Percentiles rank a stretch among this genome's conserved stretches.
phyloP scores from a whole-genome alignment of 116 monocot species.

The Papilionanthe hybrid region DNA sequence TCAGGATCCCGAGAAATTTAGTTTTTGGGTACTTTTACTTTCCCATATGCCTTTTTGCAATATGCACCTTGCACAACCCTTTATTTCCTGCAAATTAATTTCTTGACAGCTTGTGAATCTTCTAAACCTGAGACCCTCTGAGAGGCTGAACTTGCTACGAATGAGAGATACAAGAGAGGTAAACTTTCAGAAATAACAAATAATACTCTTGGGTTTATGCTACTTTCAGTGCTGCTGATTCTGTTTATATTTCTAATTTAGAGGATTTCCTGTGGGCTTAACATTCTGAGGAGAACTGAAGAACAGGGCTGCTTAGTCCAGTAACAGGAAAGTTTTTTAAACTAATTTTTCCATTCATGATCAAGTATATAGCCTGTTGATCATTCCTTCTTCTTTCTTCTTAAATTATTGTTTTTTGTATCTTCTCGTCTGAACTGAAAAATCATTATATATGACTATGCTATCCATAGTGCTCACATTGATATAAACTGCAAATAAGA shows the following conservation, averaged over 20 bases:
- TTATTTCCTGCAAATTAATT: neutral
- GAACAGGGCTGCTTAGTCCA: slow-evolving; percentile 53
- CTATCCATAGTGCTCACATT: too few species aligned
- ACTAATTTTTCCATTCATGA: neutral
- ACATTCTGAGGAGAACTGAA: slow-evolving; percentile 34
- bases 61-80: neutral
- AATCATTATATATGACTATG: too few species aligned
- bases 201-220: neutral
- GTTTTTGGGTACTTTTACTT: slow-evolving; percentile 71
- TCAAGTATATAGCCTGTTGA: neutral
- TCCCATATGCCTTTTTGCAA: neutral
- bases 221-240: neutral
- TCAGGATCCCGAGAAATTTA: slow-evolving; percentile 74
- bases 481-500: too few species aligned
- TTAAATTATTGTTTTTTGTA: too few species aligned
- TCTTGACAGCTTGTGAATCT: slow-evolving; percentile 62
- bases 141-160: slow-evolving; percentile 54
- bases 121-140: slow-evolving; percentile 51
- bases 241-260: slow-evolving; percentile 16
- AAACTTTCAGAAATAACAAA: neutral
- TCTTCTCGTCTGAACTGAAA: too few species aligned
- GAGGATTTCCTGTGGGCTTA: slow-evolving; percentile 49
- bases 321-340: slow-evolving; percentile 12
- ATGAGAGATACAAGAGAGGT: slow-evolving; percentile 75
- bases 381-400: neutral